Percentiles rank a stretch among this genome's conserved stretches.
Conservation (phyloP, 345 rosid genomes). For the Eucalyptus decipiens region DNA sequence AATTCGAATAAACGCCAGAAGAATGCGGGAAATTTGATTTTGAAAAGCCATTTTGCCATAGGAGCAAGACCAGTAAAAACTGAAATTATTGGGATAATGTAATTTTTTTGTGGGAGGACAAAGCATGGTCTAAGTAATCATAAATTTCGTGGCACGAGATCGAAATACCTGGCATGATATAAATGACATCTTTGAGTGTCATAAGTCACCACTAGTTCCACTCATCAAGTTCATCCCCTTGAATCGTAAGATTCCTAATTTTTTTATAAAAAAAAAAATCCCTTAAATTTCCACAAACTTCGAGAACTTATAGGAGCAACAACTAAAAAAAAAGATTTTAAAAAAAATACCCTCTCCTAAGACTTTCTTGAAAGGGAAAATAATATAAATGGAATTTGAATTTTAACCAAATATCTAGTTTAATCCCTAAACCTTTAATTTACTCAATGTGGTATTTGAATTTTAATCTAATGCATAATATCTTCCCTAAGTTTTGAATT, state of each 20-base stretch:
- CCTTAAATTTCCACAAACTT: not conserved
- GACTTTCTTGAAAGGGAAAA: not conserved
- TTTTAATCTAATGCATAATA: no score
- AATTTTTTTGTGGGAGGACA: not conserved
- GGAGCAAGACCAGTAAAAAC: not conserved
- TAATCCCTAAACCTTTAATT: no score
- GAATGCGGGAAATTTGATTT: not conserved
- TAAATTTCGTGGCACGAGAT: not conserved
- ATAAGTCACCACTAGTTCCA: not conserved
- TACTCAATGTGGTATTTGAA: no score
- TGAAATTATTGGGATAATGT: not conserved
- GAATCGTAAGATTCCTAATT: not conserved
- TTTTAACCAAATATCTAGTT: not conserved
- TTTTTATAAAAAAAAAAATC: not conserved
- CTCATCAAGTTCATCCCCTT: not conserved
- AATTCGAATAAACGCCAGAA: not conserved
- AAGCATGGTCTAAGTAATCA: not conserved
- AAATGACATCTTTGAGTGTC: not conserved
- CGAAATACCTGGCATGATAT: not conserved
- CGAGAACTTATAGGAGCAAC: not conserved
- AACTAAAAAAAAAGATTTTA: fast-evolving
- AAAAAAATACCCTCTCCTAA: not conserved
- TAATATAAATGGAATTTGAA: no score
- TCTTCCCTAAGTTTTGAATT: no score
- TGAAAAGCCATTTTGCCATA: not conserved